Evolutionary conservation across 2,329 filamentous ascomycete species (phyloP).

Genomic region (Colletotrichum echinochloae): DNA sequence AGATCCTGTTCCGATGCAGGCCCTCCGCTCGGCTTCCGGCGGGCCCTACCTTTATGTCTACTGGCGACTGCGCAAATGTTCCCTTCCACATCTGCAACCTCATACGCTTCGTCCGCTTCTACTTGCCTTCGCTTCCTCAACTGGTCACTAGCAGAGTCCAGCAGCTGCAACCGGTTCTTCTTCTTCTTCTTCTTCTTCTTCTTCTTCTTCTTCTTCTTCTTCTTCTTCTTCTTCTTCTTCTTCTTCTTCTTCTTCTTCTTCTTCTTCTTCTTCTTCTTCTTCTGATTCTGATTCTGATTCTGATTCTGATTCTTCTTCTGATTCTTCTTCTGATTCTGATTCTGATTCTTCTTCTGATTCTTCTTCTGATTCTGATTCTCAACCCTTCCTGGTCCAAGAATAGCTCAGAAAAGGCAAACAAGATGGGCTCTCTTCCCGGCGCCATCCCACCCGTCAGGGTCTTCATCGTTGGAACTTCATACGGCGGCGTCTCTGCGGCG

Average conservation of each 20-base stretch:
- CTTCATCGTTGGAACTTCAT: conserved; percentile 77
- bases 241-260: conserved; percentile 1
- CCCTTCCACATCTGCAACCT: conserved; percentile 24
- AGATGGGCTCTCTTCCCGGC: conserved; percentile 41
- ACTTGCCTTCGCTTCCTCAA: conserved; percentile 20
- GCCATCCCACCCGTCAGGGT: conserved; percentile 62
- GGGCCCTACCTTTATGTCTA: conserved; percentile 33
- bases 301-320: conserved; percentile 2
- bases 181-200: neutral
- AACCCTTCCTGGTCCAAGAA: neutral
- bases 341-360: neutral
- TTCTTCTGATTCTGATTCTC: neutral
- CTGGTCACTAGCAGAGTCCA: conserved; percentile 15
- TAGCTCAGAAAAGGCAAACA: conserved; percentile 11
- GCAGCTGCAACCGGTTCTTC: conserved; percentile 8
- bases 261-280: neutral
- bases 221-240: neutral
- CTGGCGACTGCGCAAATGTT: conserved; percentile 24
- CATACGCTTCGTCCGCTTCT: conserved; percentile 20
- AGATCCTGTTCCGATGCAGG: conserved; percentile 31
- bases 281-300: no score
- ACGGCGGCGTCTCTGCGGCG: conserved; percentile 75
- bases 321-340: conserved; percentile 2
- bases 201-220: neutral
- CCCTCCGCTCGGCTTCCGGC: conserved; percentile 35